Evolutionary conservation across 1,139 yeast species (phyloP), one percentile per base, ranked within the genome.

Genomic region (Saccharomycopsis hybrid): DNA sequence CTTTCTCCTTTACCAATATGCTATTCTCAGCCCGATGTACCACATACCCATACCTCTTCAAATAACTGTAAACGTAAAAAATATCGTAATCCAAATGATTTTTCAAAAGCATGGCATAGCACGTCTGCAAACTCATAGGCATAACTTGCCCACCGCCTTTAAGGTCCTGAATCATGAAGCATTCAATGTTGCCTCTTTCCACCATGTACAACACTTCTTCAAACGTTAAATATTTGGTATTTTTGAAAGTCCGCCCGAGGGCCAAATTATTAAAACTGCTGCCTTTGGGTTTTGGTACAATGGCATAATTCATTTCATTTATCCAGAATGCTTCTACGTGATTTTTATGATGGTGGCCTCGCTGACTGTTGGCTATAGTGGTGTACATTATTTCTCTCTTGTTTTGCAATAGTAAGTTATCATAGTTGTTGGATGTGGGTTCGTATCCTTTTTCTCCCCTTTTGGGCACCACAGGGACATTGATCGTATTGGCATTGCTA

Each of bases 171-270:
- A 36, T 5, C 39, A 36, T 36, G 58, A 69, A 76, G 37, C 80
- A 70, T 37, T 75, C 66, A 65, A 84, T 68, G n/a, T 80, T 73
- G 0, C 95, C 95, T 57, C 95, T 68, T 63, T 85, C 92, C 3
- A 80, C 76, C 53, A 85, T 68, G 61, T 84, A 86, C 1, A 84
- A 64, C 0, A 78, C 69, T 57, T 85, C 95, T 54, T 84, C 78
- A 5, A 76, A 74, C 35, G 64, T 66, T 33, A 85, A 67, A 36
- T 40, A 44, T 4, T 1, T 62, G 55, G 7, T 65, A 61, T 53
- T 72, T 76, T 1, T 32, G 13, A 40, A 18, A 18, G 39, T 44
- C n/a, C n/a, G n/a, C 18, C 33, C 81, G 70, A 36, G 58, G 0
- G 95, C 95, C 64, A 84, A 70, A 40, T 80, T 80, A 51, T 74